Evolutionary conservation across 306 rosid species (phyloP).

Genomic region (Rubus parviflorus): DNA sequence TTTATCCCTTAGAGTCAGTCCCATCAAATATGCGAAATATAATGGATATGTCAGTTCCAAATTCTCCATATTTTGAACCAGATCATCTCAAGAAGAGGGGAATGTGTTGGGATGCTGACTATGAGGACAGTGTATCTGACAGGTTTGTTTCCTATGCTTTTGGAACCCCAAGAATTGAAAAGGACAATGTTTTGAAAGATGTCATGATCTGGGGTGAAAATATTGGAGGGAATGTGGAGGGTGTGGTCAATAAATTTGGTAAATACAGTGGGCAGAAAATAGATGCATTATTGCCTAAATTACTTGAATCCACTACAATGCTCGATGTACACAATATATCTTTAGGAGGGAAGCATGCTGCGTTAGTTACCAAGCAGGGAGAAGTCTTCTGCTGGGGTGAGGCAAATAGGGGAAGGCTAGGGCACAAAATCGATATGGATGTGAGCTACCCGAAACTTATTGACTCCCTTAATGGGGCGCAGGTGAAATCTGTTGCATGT

Average conservation of each 20-base stretch:
- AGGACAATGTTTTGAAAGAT: conserved; percentile 58
- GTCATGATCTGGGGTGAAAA: conserved; percentile 92
- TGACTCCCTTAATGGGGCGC: conserved; percentile 56
- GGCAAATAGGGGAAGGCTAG: conserved; percentile 68
- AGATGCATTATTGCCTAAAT: conserved; percentile 65
- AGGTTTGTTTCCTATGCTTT: conserved; percentile 35
- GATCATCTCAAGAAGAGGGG: conserved; percentile 37
- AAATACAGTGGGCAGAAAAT: conserved; percentile 28
- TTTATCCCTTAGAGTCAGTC: conserved; percentile 48
- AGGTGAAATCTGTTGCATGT: conserved; percentile 54
- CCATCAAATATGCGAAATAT: conserved; percentile 39
- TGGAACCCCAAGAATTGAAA: conserved; percentile 40
- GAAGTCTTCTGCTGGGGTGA: conserved; percentile 91
- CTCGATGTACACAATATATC: conserved; percentile 65
- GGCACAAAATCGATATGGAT: conserved; percentile 64
- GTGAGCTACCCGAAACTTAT: conserved; percentile 62
- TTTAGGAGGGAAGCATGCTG: conserved; percentile 82
- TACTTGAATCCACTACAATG: conserved; percentile 65
- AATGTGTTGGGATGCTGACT: conserved; percentile 25
- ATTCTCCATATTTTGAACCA: conserved; percentile 52
- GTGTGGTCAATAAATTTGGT: conserved; percentile 39
- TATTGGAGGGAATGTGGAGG: conserved; percentile 47
- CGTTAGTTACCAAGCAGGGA: conserved; percentile 74
- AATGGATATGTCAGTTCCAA: conserved; percentile 42
- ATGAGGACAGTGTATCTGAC: conserved; percentile 36